phyloP scores from a whole-genome alignment of 352 stramenopile species.

The Phytophthora pisi region DNA sequence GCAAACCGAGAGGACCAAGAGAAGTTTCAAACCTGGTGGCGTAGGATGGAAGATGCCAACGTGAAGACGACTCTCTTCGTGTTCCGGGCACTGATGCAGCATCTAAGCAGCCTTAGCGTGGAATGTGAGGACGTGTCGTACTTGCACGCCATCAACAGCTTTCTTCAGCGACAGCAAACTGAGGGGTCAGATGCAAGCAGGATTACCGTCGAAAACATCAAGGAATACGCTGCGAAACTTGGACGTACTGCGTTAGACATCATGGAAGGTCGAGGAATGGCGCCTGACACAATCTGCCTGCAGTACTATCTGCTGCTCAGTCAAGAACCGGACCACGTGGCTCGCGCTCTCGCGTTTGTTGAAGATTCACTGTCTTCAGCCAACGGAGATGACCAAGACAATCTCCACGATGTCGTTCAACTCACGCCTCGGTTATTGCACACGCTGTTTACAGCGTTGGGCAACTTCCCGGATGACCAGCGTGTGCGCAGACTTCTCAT shows the following conservation, averaged over 20 bases:
- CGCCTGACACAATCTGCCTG: conserved; percentile 48
- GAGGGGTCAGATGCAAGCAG: neutral
- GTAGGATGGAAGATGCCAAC: conserved; percentile 47
- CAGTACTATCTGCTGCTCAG: conserved; percentile 53
- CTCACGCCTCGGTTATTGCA: conserved; percentile 59
- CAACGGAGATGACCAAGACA: conserved; percentile 5
- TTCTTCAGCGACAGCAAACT: conserved; percentile 32
- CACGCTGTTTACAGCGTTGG: conserved; percentile 52
- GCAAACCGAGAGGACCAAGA: conserved; percentile 49
- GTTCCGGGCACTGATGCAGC: conserved; percentile 55
- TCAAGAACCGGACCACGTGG: conserved; percentile 38
- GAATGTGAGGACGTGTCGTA: conserved; percentile 33
- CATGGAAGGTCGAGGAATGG: conserved; percentile 38
- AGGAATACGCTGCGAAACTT: conserved; percentile 29
- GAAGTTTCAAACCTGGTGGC: conserved; percentile 55
- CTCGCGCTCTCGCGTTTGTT: conserved; percentile 43
- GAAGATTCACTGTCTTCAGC: conserved; percentile 34
- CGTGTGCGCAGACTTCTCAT: conserved; percentile 57
- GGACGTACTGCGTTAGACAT: conserved; percentile 38
- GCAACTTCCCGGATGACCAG: conserved; percentile 34
- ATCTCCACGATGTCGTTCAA: conserved; percentile 19
- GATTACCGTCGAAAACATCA: conserved; percentile 7
- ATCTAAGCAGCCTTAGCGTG: conserved; percentile 44
- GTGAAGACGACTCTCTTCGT: conserved; percentile 61
- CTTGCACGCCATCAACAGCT: conserved; percentile 30